Percentiles rank a stretch among this genome's conserved stretches.
These are phyloP conservation scores for Fusarium sulawesiense DNA, from an alignment of 2,329 filamentous ascomycete species.

Conservation along the genomic window DNA sequence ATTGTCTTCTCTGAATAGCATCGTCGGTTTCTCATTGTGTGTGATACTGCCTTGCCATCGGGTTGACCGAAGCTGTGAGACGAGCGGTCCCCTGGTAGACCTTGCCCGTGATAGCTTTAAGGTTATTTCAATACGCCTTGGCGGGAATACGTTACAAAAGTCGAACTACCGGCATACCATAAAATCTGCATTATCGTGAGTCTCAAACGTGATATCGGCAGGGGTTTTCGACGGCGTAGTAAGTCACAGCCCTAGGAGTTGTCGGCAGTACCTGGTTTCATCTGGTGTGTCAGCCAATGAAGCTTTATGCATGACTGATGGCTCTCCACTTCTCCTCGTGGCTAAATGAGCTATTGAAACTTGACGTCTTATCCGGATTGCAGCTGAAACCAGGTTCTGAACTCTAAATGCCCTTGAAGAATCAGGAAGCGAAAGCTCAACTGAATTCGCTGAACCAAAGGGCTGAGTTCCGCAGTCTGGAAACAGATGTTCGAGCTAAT, in stretches of 20 bases:
- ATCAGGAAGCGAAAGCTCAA: not conserved
- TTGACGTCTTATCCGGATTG: not conserved
- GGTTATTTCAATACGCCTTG: not conserved
- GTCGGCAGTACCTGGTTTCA: not conserved
- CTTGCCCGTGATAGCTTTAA: conserved; percentile 7
- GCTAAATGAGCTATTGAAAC: not conserved
- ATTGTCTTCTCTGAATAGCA: not conserved
- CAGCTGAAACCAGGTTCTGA: not conserved
- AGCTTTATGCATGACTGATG: rapidly evolving
- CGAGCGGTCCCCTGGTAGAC: not conserved
- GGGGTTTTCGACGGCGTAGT: too few species aligned
- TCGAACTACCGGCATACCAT: not conserved
- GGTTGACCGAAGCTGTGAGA: not conserved
- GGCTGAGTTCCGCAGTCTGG: not conserved
- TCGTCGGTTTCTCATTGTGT: not conserved
- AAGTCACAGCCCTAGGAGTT: not conserved
- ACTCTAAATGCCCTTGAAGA: not conserved
- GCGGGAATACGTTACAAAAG: not conserved
- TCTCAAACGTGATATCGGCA: not conserved
- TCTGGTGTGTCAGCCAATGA: not conserved
- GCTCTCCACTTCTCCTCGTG: not conserved
- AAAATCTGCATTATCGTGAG: not conserved
- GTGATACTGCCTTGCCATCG: not conserved
- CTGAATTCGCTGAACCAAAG: too few species aligned
- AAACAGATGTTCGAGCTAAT: not conserved